Evolutionary conservation across 306 rosid species (phyloP), one percentile per base, ranked within the genome.

Genomic region (Mimosa pudica): DNA sequence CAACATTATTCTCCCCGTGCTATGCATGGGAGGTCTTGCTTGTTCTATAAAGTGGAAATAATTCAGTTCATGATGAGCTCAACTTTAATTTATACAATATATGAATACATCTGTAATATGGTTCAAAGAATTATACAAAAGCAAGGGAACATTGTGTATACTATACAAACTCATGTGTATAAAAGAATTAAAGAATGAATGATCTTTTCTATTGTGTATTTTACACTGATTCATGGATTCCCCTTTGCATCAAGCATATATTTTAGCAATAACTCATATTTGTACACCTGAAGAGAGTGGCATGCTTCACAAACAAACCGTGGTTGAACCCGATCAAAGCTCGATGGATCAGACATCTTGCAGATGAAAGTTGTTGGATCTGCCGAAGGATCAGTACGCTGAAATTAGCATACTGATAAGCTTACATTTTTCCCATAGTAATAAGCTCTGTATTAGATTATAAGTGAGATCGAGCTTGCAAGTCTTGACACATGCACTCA

Each of bases 401-500:
- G 74, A 79, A 82, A 77, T 7, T 16, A 67, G 67, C 33, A 58
- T 32, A 62, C 38, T 24, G 24, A 61, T 57, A 75, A 76, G 48
- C 57, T 54, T 2, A 38, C 0, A 24, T 1, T 24, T 24, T 24
- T 24, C 30, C 30, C 30, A 1, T 81, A 60, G 88, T 42, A 24
- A 24, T 24, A 24, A 24, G 30, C 30, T 24, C 1, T 24, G 30
- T 24, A 11, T 69, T 47, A 70, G 70, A 51, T 82, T 87, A 81
- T 1, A 58, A 17, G 49, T 67, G 41, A 11, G 84, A 79, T 78
- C 0, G 81, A 48, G 80, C 9, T 52, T 12, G 86, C 4, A 90
- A 80, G 79, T 68, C 88, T 63, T 87, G 86, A 82, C 99, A 95
- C 98, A 95, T 93, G 78, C 99, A 95, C 79, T 89, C 97, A 0